phyloP scores from a whole-genome alignment of 1,139 yeast genomes.

The Suhomyces bolitotheri region DNA sequence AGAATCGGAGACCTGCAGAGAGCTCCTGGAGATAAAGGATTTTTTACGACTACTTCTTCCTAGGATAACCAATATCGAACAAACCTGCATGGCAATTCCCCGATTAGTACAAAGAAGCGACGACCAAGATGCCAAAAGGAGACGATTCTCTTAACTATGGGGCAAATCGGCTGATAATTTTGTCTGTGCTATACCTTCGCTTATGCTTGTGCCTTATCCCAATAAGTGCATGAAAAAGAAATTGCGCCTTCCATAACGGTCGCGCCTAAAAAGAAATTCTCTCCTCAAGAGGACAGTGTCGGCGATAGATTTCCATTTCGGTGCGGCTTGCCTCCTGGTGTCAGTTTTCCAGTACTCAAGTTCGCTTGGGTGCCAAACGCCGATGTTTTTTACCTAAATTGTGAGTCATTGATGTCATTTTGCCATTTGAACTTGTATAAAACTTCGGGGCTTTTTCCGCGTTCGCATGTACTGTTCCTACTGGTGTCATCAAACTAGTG shows the following conservation, averaged over 20 bases:
- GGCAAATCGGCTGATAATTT: conserved; percentile 1
- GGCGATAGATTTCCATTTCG: conserved; percentile 9
- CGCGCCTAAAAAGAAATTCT: conserved; percentile 6
- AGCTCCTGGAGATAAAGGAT: conserved; percentile 20
- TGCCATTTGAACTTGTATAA: conserved; percentile 11
- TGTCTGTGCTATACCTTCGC: background rate
- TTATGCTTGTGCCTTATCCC: no score
- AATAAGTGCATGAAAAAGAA: conserved; percentile 6
- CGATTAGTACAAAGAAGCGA: conserved; percentile 2
- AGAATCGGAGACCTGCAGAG: background rate
- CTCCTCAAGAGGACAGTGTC: conserved; percentile 3
- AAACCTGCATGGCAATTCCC: conserved; percentile 2
- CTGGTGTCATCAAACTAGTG: background rate
- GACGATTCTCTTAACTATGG: background rate
- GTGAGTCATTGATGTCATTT: conserved; percentile 10
- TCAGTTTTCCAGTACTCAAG: background rate
- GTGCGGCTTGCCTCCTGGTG: conserved; percentile 6
- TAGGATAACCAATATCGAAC: conserved; percentile 22
- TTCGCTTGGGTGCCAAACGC: conserved; percentile 6
- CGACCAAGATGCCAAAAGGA: conserved; percentile 1
- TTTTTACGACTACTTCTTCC: conserved; percentile 25
- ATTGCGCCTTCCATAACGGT: conserved; percentile 1
- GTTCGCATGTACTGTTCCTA: background rate
- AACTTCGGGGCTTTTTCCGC: conserved; percentile 4
- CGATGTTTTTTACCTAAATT: background rate